Base-by-base conservation (phyloP, 768 basidiomycete species). In the Hemileccinum rubropunctum region DNA sequence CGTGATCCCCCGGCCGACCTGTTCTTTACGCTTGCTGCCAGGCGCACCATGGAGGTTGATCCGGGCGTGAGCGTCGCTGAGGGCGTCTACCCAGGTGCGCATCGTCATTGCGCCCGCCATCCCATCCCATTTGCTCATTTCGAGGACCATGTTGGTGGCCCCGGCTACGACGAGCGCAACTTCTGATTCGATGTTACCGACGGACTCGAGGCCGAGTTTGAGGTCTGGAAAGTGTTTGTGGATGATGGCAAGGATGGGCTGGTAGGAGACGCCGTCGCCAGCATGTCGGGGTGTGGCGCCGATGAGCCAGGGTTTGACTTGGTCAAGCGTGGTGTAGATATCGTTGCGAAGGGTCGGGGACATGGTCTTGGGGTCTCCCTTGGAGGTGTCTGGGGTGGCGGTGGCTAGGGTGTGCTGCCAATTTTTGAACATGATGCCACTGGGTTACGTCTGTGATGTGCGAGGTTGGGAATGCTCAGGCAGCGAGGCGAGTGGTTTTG, bases 51-150 rank as follows among this genome's bases (percentile, higher is more conserved):
- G 13, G 12, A 27, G 47, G 57, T 52, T 41, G 42, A 62, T 64
- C 53, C 62, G 68, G n/a, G 54, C 62, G 52, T 77, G 71, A 10
- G 72, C 76, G 28, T 73, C 72, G 8, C 72, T 66, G n/a, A 81
- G 66, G 1, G 66, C 59, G 45, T 81, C 78, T 5, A 73, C 72
- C 79, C 79, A 80, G 10, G 77, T 80, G 32, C 76, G 71, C 72
- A 80, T 76, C 35, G 79, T 73, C 77, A 80, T 78, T 26, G 70
- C 78, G 6, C 76, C 76, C 4, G 78, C 74, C 76, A 79, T 78
- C 8, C 74, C 74, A 48, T 80, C 77, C 78, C 77, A 79, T 61
- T 72, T 75, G 61, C 77, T 79, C 66, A 79, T 72, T 61, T 79
- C 77, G 53, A 80, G 59, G 18, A 77, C 66, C 77, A 78, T 75